Evolutionary conservation across 2,329 filamentous ascomycete genomes (phyloP).

Genomic region (Fusarium phyllophilum): DNA sequence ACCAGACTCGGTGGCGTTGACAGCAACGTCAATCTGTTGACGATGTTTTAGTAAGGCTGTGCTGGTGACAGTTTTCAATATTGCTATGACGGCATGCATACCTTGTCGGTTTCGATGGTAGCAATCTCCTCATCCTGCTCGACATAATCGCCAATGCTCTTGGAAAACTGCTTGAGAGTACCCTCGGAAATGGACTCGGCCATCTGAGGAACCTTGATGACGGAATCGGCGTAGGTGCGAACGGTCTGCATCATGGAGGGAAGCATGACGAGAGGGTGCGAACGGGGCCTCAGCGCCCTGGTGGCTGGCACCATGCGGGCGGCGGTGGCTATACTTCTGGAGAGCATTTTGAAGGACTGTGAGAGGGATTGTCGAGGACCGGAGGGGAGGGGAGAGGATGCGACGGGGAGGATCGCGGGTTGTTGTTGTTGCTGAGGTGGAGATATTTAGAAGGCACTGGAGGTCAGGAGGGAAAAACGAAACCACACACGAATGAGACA

Average conservation of each 20-base stretch:
- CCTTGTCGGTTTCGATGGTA: constrained; percentile 99
- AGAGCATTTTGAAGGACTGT: constrained; percentile 51
- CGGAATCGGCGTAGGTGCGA: constrained; percentile 77
- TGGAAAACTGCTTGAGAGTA: constrained; percentile 94
- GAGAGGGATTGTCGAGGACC: background rate
- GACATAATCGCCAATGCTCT: constrained; percentile 91
- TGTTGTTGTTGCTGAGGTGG: constrained; percentile 14
- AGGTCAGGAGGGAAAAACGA: constrained; percentile 37
- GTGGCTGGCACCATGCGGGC: constrained; percentile 58
- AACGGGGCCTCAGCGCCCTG: constrained; percentile 49
- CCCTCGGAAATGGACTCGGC: constrained; percentile 98
- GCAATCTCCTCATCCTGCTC: constrained; percentile 98
- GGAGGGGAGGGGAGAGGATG: background rate
- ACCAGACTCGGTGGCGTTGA: constrained; percentile 92
- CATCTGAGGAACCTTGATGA: constrained; percentile 97
- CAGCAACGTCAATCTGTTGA: constrained; percentile 88
- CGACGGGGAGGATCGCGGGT: constrained; percentile 9
- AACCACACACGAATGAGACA: constrained; percentile 20
- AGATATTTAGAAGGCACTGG: background rate
- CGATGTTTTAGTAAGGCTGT: constrained; percentile 11
- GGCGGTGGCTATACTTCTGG: constrained; percentile 55
- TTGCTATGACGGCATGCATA: constrained; percentile 51
- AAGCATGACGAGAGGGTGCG: constrained; percentile 52
- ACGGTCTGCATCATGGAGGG: constrained; percentile 65
- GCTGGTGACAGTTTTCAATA: background rate